These are phyloP conservation scores for Ascochyta koolunga DNA, from an alignment of 2,329 filamentous ascomycete genomes.

Conservation along the genomic window DNA sequence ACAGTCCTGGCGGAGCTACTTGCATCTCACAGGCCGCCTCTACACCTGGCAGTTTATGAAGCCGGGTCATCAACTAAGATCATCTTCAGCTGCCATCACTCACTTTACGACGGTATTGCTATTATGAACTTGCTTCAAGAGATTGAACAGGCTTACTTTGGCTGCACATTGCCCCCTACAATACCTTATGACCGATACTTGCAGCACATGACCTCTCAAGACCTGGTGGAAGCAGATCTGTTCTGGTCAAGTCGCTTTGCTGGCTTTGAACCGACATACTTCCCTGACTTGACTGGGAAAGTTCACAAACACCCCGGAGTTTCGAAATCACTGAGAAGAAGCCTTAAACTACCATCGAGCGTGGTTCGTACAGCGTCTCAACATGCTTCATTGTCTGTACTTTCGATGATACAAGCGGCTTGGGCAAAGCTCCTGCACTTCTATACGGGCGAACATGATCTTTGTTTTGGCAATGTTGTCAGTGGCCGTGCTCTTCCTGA, in stretches of 20 bases:
- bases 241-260: constrained; percentile 71
- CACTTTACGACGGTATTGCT: constrained; percentile 84
- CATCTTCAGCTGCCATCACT: constrained; percentile 72
- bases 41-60: constrained; percentile 40
- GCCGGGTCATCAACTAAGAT: constrained; percentile 38
- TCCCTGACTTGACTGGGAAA: constrained; percentile 43
- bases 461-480: constrained; percentile 88
- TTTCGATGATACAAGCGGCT: constrained; percentile 72
- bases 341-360: constrained; percentile 30
- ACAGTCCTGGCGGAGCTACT: constrained; percentile 58
- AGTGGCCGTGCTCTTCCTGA: constrained; percentile 74
- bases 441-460: constrained; percentile 63
- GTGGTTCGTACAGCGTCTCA: constrained; percentile 31
- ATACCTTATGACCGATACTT: constrained; percentile 70
- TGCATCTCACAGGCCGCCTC: constrained; percentile 40
- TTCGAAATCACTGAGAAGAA: constrained; percentile 33
- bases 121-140: constrained; percentile 73
- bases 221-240: constrained; percentile 57
- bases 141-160: constrained; percentile 65
- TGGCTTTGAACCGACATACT: constrained; percentile 56
- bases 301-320: not conserved
- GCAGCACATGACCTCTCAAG: constrained; percentile 58
- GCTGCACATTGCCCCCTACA: constrained; percentile 54
- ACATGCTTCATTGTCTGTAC: constrained; percentile 51
- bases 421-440: constrained; percentile 72